These are phyloP conservation scores for Saccharomyces hybrid DNA, from an alignment of 1,139 yeast genomes.

Conservation along the genomic window DNA sequence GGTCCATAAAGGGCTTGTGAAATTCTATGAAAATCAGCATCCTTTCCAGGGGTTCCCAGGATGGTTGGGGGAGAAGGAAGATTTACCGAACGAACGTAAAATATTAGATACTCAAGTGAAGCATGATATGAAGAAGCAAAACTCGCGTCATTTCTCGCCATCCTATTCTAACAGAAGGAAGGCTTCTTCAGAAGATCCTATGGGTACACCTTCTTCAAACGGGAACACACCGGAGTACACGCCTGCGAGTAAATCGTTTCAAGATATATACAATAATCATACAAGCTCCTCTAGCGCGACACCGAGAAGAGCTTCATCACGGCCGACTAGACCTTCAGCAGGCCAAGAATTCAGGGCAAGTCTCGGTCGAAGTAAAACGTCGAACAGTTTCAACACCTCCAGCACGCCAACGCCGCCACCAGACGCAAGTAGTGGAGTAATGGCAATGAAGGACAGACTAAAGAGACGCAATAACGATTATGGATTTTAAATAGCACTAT, in stretches of 20 bases:
- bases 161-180: background rate
- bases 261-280: slow-evolving; percentile 14
- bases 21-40: slow-evolving; percentile 28
- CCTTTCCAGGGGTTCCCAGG: slow-evolving; percentile 35
- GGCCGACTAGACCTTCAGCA: slow-evolving; percentile 3
- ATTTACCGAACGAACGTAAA: slow-evolving; percentile 29
- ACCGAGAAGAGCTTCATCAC: background rate
- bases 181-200: background rate
- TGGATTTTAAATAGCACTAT: background rate
- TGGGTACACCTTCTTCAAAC: background rate
- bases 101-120: slow-evolving; percentile 21
- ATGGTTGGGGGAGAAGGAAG: slow-evolving; percentile 37
- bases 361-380: background rate
- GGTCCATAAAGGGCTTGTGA: slow-evolving; percentile 35
- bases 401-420: background rate
- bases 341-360: background rate
- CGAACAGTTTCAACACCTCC: background rate
- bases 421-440: background rate
- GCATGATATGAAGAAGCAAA: slow-evolving; percentile 3
- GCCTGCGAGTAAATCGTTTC: slow-evolving; percentile 20
- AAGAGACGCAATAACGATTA: background rate
- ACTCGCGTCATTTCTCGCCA: slow-evolving; percentile 2
- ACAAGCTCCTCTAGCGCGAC: slow-evolving; percentile 1
- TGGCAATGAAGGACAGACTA: background rate
- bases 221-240: slow-evolving; percentile 1